These are phyloP conservation scores for Fonsecaea monophora DNA, from an alignment of 2,329 filamentous ascomycete genomes.

Conservation along the genomic window DNA sequence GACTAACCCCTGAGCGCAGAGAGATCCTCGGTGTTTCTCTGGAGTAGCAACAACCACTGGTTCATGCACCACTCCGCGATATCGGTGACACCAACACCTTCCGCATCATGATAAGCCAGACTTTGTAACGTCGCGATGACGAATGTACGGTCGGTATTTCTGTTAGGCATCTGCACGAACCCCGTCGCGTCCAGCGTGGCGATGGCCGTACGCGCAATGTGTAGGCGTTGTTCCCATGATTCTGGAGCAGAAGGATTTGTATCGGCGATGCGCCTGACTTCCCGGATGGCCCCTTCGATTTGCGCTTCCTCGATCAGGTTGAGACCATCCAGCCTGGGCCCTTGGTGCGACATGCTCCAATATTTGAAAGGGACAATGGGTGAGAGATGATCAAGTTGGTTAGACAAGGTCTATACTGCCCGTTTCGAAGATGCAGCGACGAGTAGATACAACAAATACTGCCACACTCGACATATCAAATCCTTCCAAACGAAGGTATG, in stretches of 20 bases:
- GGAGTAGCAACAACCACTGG: slow-evolving; percentile 55
- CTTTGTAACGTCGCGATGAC: slow-evolving; percentile 49
- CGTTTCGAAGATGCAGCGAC: background rate
- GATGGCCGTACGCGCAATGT: slow-evolving; percentile 28
- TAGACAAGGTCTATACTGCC: slow-evolving; percentile 4
- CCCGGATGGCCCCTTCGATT: slow-evolving; percentile 24
- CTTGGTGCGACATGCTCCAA: slow-evolving; percentile 23
- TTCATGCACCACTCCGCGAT: slow-evolving; percentile 59
- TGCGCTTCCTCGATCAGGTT: slow-evolving; percentile 14
- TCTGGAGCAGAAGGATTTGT: slow-evolving; percentile 6
- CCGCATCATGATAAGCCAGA: slow-evolving; percentile 58
- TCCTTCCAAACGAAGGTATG: background rate
- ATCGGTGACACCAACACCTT: slow-evolving; percentile 54
- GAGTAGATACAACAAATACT: background rate
- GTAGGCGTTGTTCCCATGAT: slow-evolving; percentile 26
- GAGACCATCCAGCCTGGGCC: slow-evolving; percentile 12
- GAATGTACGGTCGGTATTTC: slow-evolving; percentile 23
- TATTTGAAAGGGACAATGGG: background rate
- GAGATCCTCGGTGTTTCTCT: slow-evolving; percentile 53
- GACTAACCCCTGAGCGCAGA: slow-evolving; percentile 52
- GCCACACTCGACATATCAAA: slow-evolving; percentile 11
- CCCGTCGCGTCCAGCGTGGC: slow-evolving; percentile 26
- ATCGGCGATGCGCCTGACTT: slow-evolving; percentile 30
- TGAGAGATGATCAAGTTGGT: background rate
- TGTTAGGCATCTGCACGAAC: slow-evolving; percentile 24